Evolutionary conservation across 2,329 filamentous ascomycete genomes (phyloP), one percentile per base, ranked within the genome.

Genomic region (Lachnellula willkommii): DNA sequence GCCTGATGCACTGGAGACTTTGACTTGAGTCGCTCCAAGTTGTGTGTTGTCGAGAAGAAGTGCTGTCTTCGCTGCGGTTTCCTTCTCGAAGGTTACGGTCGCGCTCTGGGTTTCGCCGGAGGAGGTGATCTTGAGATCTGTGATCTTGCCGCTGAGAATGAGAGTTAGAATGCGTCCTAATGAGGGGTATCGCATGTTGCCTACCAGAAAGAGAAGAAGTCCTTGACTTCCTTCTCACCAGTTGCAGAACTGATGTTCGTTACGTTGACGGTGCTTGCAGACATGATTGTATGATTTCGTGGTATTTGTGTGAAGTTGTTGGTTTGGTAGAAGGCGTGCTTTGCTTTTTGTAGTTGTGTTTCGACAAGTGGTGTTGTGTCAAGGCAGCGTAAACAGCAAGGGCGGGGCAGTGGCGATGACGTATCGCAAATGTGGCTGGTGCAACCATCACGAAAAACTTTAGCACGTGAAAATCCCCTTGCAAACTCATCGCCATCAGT

Each of bases 171-270:
- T 11, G 28, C 45, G 28, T 39, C 32, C 15, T 45, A 1, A 51
- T 22, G 48, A 43, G 40, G 15, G 32, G 24, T 24, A 40, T 32
- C 26, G 20, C 20, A n/a, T 47, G 47, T 46, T 12, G 68, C 83
- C 71, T 80, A 93, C 90, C 84, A 88, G 76, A 97, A 97, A 79
- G 88, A 94, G 80, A 99, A 99, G 81, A 99, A 99, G 71, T 96
- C 92, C 70, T 84, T 85, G 67, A 99, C 85, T 75, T 97, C 91
- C 76, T 92, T 87, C 75, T 99, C 91, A 65, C 82, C 84, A 55
- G 93, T 96, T 71, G 86, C 76, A 60, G 79, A 72, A 65, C 89
- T 85, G 75, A 99, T 96, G 77, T 94, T 92, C 76, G 89, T 88
- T 68, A 97, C 92, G 76, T 92, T 78, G 62, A 96, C 90, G 50